Evolutionary conservation across 345 rosid species (phyloP), one percentile per base, ranked within the genome.

Genomic region (Lagerstroemia speciosa): DNA sequence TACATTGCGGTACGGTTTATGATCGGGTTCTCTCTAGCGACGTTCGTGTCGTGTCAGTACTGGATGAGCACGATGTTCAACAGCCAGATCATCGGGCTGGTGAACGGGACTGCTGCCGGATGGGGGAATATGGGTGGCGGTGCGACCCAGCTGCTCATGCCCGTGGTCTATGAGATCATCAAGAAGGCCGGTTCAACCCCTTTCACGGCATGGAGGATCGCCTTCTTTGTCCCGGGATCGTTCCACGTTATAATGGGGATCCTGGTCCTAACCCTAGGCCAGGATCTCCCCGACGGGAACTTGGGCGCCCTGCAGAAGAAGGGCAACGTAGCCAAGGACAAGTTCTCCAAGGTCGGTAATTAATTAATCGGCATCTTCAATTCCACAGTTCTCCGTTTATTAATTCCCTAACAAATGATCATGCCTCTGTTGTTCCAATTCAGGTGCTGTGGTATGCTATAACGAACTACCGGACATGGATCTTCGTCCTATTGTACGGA

Each of bases 21-120:
- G 98, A 92, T 92, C 6, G 98, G 98, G 10, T 92, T 92, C 76
- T 92, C 94, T 34, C 91, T 92, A 0, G 96, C 96, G 1, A 90
- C 98, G 0, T 92, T 92, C 37, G 96, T 92, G 70, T 92, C 98
- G 3, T 92, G 96, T 73, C 98, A 92, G 65, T 92, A 84, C 46
- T 89, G 98, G 98, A 92, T 92, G 98, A 92, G 96, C 76, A 90
- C 98, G 3, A 92, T 92, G 98, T 92, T 92, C 65, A 92, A 92
- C 33, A 76, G 91, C 66, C 83, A 87, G 80, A 92, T 92, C 58
- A 87, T 90, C 15, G 98, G 98, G 17, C 79, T 87, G 0, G 96
- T 83, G 26, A 92, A 92, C n/a, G 96, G 98, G n/a, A 92, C 96
- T 0, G 96, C 98, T 0, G 98, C 93, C 0, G 96, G 96, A 1